Conservation (phyloP, 2,329 filamentous ascomycete species). For the Fonsecaea pedrosoi region DNA sequence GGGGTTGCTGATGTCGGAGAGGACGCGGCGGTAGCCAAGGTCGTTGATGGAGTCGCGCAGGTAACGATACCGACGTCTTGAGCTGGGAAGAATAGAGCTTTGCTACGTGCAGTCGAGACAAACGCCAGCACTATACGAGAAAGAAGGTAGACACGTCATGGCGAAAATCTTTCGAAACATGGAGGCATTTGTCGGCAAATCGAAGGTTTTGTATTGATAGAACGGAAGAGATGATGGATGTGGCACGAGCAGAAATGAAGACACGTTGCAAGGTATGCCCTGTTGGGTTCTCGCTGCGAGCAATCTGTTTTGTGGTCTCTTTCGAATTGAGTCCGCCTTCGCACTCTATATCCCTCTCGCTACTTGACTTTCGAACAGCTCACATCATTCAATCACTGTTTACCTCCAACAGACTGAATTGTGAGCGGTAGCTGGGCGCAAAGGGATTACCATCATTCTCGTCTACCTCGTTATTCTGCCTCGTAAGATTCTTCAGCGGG, state of each 20-base stretch:
- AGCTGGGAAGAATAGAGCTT: background rate
- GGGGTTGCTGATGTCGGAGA: constrained; percentile 44
- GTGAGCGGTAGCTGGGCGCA: no score
- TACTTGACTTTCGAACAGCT: no score
- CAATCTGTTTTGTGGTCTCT: background rate
- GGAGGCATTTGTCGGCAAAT: background rate
- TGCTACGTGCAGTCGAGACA: background rate
- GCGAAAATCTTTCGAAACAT: background rate
- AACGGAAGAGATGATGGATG: background rate
- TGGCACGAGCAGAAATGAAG: background rate
- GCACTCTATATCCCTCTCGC: no score
- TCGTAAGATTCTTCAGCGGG: no score
- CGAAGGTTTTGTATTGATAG: background rate
- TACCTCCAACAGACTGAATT: no score
- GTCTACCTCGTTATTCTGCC: no score
- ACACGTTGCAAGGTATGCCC: background rate
- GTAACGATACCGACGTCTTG: constrained; percentile 52
- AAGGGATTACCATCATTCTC: no score
- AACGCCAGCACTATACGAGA: background rate
- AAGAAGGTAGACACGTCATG: background rate
- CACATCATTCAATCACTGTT: no score
- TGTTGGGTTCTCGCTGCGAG: background rate
- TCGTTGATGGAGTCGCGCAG: constrained; percentile 51
- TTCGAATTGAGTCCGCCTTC: background rate
- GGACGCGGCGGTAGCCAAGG: constrained; percentile 49